Evolutionary conservation across 106 monocot species (phyloP), one percentile per base, ranked within the genome.

Genomic region (Phalaenopsis equestris): DNA sequence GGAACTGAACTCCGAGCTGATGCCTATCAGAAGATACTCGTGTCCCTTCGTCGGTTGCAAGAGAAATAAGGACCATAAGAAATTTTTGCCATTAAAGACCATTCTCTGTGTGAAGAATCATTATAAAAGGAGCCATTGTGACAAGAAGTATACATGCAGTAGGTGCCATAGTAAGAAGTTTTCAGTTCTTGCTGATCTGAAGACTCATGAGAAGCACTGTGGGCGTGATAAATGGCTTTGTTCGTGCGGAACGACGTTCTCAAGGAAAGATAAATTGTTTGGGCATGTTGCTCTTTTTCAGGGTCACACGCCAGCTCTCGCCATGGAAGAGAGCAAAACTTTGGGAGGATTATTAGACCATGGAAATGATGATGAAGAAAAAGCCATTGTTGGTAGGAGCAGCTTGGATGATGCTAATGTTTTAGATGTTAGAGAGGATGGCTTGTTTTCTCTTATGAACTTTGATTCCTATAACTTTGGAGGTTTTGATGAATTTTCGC

Each of bases 131-230:
- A 98, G 85, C 84, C 95, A 95, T 79, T 90, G 92, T 79, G 89
- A 87, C 75, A 93, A 95, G 86, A 87, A 84, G 41, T 90, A 90
- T 73, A 87, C 80, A 15, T 95, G 95, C 72, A 86, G 89, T 67
- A 75, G 89, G 72, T 95, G 95, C 82, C 83, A 91, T 56, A 82
- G 55, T 41, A 95, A 95, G 85, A 90, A 89, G 73, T 95, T 95
- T 49, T 95, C 95, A 3, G 91, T 95, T 41, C 80, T 93, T 19
- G 92, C 92, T 3, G 93, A 95, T 78, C 86, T 95, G 41, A 95
- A 93, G 73, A 95, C 95, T 68, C 95, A 95, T 61, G 95, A 95
- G 90, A 95, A 95, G 85, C 95, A 95, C 78, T 93, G 93, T 16
- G 93, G 95, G 6, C 84, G 81, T 3, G 85, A 95, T 72, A 89